phyloP scores from a whole-genome alignment of 2,329 filamentous ascomycete genomes.

The Talaromyces atroroseus region DNA sequence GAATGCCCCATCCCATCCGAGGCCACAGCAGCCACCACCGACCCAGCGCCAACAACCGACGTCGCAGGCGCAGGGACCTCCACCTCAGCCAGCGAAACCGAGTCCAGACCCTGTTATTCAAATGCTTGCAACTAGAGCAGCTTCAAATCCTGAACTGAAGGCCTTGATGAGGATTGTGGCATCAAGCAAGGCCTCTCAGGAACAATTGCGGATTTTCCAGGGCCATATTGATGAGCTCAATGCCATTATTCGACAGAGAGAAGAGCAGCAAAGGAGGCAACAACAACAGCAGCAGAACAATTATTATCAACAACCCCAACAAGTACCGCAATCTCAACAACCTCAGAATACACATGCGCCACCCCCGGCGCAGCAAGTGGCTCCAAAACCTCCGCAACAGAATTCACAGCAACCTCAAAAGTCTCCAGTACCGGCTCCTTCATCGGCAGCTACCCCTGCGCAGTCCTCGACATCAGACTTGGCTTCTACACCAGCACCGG shows the following conservation, averaged over 20 bases:
- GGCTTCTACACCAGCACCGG: not conserved
- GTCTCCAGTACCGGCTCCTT: not conserved
- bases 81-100: conserved; percentile 37
- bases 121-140: conserved; percentile 48
- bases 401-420: conserved; percentile 1
- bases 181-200: conserved; percentile 44
- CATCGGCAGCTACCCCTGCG: conserved; percentile 4
- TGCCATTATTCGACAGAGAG: conserved; percentile 42
- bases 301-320: conserved; percentile 11
- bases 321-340: conserved; percentile 14
- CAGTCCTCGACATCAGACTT: conserved; percentile 4
- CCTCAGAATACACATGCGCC: conserved; percentile 1
- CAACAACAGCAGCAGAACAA: conserved; percentile 22
- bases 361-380: not conserved
- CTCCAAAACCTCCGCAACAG: conserved; percentile 4
- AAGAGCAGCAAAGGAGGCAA: conserved; percentile 34
- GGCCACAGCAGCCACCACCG: conserved; percentile 19
- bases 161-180: conserved; percentile 48
- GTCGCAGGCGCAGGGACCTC: conserved; percentile 21
- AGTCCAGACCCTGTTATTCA: conserved; percentile 49
- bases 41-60: conserved; percentile 21
- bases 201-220: conserved; percentile 46
- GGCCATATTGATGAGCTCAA: conserved; percentile 49
- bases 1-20: conserved; percentile 17
- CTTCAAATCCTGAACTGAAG: conserved; percentile 45